Conservation (phyloP, 1,284 basidiomycete species). For the Albatrellus sp. region DNA sequence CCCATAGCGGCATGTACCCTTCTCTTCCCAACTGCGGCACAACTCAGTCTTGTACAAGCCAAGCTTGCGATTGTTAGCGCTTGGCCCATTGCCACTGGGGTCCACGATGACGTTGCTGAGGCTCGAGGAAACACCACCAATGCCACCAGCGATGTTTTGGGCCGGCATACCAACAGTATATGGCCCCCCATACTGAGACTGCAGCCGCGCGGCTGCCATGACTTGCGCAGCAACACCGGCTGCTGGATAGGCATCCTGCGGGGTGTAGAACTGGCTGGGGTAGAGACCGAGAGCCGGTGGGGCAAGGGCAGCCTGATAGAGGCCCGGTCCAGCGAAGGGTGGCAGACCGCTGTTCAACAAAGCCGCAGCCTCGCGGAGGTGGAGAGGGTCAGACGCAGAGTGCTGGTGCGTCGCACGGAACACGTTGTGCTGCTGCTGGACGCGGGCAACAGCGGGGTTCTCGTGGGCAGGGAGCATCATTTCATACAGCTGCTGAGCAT, state of each 20-base stretch:
- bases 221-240: constrained; percentile 43
- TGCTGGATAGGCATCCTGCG: constrained; percentile 42
- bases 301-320: constrained; percentile 26
- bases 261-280: constrained; percentile 53
- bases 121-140: constrained; percentile 2
- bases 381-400: constrained; percentile 67
- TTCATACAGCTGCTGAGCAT: constrained; percentile 64
- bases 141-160: constrained; percentile 11
- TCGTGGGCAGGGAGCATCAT: constrained; percentile 59
- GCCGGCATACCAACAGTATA: constrained; percentile 31
- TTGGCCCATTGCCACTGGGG: constrained; percentile 43
- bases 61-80: constrained; percentile 79
- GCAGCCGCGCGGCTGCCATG: constrained; percentile 30
- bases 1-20: constrained; percentile 79
- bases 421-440: constrained; percentile 62
- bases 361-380: constrained; percentile 52
- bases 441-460: constrained; percentile 52
- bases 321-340: constrained; percentile 32
- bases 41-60: constrained; percentile 87
- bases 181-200: constrained; percentile 38
- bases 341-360: constrained; percentile 43
- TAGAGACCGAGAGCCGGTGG: constrained; percentile 46
- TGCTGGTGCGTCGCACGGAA: constrained; percentile 66
- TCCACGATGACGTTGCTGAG: constrained; percentile 18
- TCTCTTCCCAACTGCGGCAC: constrained; percentile 89